phyloP scores from a whole-genome alignment of 1,284 basidiomycete species.

The Polyporus tsugae region DNA sequence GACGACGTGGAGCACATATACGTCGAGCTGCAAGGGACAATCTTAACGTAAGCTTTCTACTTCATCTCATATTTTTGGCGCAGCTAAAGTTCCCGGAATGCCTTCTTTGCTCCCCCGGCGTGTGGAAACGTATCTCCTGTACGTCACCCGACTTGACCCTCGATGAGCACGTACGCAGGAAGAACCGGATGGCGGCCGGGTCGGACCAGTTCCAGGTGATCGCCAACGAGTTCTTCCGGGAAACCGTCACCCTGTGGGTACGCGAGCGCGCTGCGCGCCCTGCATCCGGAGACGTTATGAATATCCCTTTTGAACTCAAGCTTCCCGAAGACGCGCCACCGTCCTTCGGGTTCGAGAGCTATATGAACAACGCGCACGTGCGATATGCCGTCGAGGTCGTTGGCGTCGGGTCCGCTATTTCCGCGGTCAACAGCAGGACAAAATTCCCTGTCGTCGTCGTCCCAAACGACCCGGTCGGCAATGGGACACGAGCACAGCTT shows the following conservation, averaged over 20 bases:
- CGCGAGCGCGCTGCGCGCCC: conserved; percentile 13
- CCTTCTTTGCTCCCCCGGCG: neutral
- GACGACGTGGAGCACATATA: neutral
- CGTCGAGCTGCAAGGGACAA: neutral
- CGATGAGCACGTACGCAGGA: conserved; percentile 3
- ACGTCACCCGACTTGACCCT: neutral
- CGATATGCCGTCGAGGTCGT: conserved; percentile 25
- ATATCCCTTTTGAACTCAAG: conserved; percentile 24
- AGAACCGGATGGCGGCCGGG: conserved; percentile 20
- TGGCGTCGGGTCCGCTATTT: conserved; percentile 21
- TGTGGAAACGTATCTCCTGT: neutral
- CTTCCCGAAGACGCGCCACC: conserved; percentile 24
- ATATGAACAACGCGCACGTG: conserved; percentile 27
- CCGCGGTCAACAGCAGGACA: conserved; percentile 22
- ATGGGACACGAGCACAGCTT: conserved; percentile 18
- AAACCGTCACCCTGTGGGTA: conserved; percentile 17
- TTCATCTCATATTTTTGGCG: neutral
- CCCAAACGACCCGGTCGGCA: conserved; percentile 25
- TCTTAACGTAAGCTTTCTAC: conserved; percentile 15
- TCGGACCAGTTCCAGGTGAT: conserved; percentile 17
- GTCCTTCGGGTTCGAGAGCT: conserved; percentile 27
- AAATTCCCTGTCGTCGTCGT: conserved; percentile 23
- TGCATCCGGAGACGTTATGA: conserved; percentile 11
- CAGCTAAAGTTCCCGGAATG: neutral
- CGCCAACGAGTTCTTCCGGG: conserved; percentile 24